Evolutionary conservation across 345 rosid genomes (phyloP).

Genomic region (Ricinus communis): DNA sequence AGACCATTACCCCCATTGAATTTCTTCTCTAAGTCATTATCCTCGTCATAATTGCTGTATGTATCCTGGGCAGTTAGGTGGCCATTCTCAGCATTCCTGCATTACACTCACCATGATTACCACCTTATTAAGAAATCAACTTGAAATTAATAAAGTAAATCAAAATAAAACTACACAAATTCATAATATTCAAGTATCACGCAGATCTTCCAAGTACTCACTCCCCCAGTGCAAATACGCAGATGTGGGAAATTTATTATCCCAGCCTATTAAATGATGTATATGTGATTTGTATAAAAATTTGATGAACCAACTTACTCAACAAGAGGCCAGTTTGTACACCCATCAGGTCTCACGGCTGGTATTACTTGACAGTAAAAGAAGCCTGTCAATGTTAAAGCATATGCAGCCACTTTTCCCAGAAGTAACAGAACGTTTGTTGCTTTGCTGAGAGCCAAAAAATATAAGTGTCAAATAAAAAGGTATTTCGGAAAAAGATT

Average conservation of each 20-base stretch:
- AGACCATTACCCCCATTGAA: constrained; percentile 36
- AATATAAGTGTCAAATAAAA: constrained; percentile 15
- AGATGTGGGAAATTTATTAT: background rate
- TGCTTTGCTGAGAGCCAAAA: constrained; percentile 59
- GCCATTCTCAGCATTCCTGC: constrained; percentile 50
- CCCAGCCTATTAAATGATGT: background rate
- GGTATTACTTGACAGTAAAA: constrained; percentile 79
- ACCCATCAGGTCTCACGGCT: constrained; percentile 52
- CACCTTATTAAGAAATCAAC: background rate
- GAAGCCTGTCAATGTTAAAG: constrained; percentile 81
- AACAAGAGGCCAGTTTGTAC: constrained; percentile 41
- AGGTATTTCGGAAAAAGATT: background rate
- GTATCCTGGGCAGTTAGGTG: constrained; percentile 36
- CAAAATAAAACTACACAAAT: background rate
- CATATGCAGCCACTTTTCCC: constrained; percentile 80
- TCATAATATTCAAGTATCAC: constrained; percentile 5
- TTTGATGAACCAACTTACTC: constrained; percentile 54
- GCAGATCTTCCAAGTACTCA: constrained; percentile 7
- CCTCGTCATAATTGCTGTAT: constrained; percentile 46
- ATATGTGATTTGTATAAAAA: background rate
- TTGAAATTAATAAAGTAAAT: background rate
- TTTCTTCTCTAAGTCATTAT: constrained; percentile 45
- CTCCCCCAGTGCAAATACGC: constrained; percentile 9
- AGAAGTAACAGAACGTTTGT: constrained; percentile 71
- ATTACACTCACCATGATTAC: constrained; percentile 27